Evolutionary conservation across 2,329 filamentous ascomycete genomes (phyloP).

Genomic region (Hypoxylon sp.): DNA sequence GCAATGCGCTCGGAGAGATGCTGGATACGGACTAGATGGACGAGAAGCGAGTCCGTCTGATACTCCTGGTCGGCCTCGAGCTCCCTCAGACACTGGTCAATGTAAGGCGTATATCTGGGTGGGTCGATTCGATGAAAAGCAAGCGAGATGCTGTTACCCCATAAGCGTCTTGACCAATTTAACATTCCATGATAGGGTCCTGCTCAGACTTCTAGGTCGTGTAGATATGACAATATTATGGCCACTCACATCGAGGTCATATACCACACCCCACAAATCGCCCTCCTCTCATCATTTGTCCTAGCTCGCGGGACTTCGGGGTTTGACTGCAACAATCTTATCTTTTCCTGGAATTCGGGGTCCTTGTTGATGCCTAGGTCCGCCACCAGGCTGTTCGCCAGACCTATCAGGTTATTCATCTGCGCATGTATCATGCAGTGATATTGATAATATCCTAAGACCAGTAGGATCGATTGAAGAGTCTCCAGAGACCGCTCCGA

Average conservation of each 20-base stretch:
- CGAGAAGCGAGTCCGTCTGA: slow-evolving; percentile 61
- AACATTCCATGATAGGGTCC: neutral
- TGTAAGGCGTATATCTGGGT: slow-evolving; percentile 65
- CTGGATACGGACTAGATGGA: slow-evolving; percentile 64
- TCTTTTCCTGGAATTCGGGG: slow-evolving; percentile 59
- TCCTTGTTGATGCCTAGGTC: slow-evolving; percentile 62
- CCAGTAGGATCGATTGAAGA: slow-evolving; percentile 62
- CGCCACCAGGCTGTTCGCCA: slow-evolving; percentile 62
- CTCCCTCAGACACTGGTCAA: slow-evolving; percentile 63
- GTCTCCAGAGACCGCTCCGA: slow-evolving; percentile 65
- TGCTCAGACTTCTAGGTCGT: neutral
- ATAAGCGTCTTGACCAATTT: neutral
- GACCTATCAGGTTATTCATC: slow-evolving; percentile 63
- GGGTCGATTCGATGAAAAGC: slow-evolving; percentile 62
- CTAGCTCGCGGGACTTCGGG: slow-evolving; percentile 56
- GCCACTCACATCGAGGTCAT: slow-evolving; percentile 63
- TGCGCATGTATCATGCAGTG: slow-evolving; percentile 68
- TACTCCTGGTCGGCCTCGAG: slow-evolving; percentile 61
- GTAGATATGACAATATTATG: neutral
- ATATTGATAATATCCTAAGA: slow-evolving; percentile 66
- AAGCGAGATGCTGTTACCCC: slow-evolving; percentile 55
- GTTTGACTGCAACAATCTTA: slow-evolving; percentile 58
- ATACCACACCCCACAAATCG: slow-evolving; percentile 67
- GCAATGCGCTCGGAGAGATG: slow-evolving; percentile 65
- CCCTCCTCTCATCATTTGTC: slow-evolving; percentile 66